These are phyloP conservation scores for Colletotrichum sp. DNA, from an alignment of 2,329 filamentous ascomycete genomes.

Conservation along the genomic window DNA sequence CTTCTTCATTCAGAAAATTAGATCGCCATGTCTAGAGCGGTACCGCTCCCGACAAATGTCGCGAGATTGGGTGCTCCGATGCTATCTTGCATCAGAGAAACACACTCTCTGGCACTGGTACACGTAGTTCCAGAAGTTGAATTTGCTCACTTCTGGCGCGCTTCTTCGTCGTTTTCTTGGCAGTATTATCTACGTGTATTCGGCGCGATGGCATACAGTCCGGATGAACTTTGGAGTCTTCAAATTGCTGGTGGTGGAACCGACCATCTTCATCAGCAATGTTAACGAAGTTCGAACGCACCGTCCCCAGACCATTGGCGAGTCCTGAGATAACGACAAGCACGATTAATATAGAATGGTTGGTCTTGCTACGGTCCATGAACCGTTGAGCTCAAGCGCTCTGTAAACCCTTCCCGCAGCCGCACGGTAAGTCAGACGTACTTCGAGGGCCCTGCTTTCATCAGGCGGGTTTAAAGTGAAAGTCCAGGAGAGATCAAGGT, in stretches of 20 bases:
- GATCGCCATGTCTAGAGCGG: too few relatives aligned
- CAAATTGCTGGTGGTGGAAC: neutral
- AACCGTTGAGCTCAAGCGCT: neutral
- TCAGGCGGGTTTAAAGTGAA: neutral
- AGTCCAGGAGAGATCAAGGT: neutral
- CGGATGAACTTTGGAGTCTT: neutral
- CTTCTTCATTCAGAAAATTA: too few relatives aligned
- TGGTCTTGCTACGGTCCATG: neutral
- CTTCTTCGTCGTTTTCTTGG: neutral
- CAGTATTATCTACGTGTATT: neutral
- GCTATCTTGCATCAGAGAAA: neutral
- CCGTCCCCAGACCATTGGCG: neutral
- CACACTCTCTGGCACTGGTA: neutral
- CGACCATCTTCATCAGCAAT: neutral
- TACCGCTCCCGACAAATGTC: neutral
- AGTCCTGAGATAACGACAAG: neutral
- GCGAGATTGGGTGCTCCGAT: fast-evolving
- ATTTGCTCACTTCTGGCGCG: neutral
- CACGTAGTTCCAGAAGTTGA: neutral
- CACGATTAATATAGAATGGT: neutral
- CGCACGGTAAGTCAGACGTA: neutral
- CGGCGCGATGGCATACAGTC: fast-evolving
- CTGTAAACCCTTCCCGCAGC: neutral
- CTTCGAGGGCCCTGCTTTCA: neutral
- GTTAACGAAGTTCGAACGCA: neutral